Base-by-base conservation (phyloP, 768 basidiomycete species). In the Russula sp. region DNA sequence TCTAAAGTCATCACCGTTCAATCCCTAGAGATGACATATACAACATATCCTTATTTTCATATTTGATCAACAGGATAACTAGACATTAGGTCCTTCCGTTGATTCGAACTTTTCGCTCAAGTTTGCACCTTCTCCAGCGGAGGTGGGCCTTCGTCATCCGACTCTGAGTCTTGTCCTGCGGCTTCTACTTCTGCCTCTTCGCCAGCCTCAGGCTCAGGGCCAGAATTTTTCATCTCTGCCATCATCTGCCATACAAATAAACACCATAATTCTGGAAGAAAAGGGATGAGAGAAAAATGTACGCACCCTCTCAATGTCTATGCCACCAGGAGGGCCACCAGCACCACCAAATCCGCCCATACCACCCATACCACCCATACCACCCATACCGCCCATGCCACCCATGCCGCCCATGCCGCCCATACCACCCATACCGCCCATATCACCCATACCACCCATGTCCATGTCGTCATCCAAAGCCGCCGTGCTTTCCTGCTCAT, bases 401-500 rank as follows among this genome's bases (percentile, higher is more conserved):
- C 10, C 11, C 32, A 36, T 36, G 5, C 80, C 83, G 4, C 65
- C 80, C 79, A 70, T 74, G 13, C 75, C 78, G 9, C 78, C 79
- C 79, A 84, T 84, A 1, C 84, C 78, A 7, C 78, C 79, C 79
- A 84, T 84, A 1, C 84, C 84, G 4, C 78, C 79, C 81, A 85
- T 83, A 0, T 81, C 78, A 13, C 66, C 67, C 73, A 76, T 73
- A 9, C 76, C 79, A 18, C 80, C 75, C 49, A 70, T 62, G 38
- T 73, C 66, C 5, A 72, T 64, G 2, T 86, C 85, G 0, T 81
- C 84, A 11, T 79, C 81, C 2, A 76, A 73, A n/a, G 78, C 63
- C 10, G 67, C 72, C 26, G 76, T 82, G 57, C 80, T 89, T 46
- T 91, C 89, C 77, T 98, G 96, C 74, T 98, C 95, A 73, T 98